Conservation (phyloP, 1,284 basidiomycete species). For the Heterobasidion annosum region DNA sequence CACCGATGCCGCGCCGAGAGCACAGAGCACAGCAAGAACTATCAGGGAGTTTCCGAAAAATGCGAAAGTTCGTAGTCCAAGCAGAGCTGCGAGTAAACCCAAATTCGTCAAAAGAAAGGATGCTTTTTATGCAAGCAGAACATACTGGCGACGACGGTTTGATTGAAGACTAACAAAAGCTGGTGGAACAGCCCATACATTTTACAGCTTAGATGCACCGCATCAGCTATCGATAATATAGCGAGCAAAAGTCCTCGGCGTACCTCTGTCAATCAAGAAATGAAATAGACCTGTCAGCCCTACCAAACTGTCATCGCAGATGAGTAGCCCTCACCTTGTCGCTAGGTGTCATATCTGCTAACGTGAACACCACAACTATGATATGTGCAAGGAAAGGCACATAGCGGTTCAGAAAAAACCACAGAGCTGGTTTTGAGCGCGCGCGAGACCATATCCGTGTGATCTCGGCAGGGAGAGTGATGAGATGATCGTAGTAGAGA, state of each 20-base stretch:
- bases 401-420: too few relatives aligned
- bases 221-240: constrained; percentile 8
- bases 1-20: background rate
- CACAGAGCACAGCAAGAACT: background rate
- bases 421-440: too few relatives aligned
- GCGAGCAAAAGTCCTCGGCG: too few relatives aligned
- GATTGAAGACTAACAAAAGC: constrained; percentile 27
- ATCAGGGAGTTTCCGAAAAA: constrained; percentile 4
- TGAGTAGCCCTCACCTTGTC: constrained; percentile 16
- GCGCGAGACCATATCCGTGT: too few relatives aligned
- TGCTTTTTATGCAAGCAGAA: background rate
- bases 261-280: too few relatives aligned
- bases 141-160: constrained; percentile 31
- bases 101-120: too few relatives aligned
- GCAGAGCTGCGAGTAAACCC: constrained; percentile 1
- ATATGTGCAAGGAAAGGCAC: too few relatives aligned
- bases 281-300: too few relatives aligned
- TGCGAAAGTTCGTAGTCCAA: constrained; percentile 8
- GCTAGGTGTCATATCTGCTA: too few relatives aligned
- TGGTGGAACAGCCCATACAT: constrained; percentile 26
- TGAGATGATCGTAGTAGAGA: too few relatives aligned
- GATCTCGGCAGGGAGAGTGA: too few relatives aligned
- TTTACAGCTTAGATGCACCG: constrained; percentile 10
- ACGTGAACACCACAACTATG: too few relatives aligned
- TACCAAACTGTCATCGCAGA: constrained; percentile 26